A percentile compares a stretch with the other conserved stretches of the same genome.
Evolutionary conservation across 106 monocot genomes (phyloP).

Genomic region (Narthecium ossifragum): DNA sequence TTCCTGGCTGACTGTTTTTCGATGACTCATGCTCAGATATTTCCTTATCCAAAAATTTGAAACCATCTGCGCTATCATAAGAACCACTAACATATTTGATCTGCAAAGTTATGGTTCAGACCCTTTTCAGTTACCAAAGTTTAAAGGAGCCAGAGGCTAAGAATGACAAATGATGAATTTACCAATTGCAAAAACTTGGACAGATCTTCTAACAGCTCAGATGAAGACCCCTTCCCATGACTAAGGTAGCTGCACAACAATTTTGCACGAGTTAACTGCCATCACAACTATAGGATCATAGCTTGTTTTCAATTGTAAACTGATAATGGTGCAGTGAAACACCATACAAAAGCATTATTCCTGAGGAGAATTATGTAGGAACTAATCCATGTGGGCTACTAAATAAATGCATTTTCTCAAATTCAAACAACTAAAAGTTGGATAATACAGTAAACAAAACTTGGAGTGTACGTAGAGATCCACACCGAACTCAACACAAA

Average conservation of each 20-base stretch:
- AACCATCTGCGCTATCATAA: conserved; percentile 84
- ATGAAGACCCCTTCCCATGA: conserved; percentile 36
- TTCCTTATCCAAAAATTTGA: conserved; percentile 68
- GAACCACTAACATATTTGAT: conserved; percentile 97
- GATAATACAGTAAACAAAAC: too few relatives aligned
- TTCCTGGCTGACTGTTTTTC: conserved; percentile 55
- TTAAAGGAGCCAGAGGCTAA: background rate
- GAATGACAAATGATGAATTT: conserved; percentile 15
- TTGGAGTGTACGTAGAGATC: too few relatives aligned
- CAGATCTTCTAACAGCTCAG: conserved; percentile 33
- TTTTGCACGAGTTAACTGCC: background rate
- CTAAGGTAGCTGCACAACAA: conserved; percentile 56
- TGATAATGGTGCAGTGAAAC: too few relatives aligned
- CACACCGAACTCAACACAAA: too few relatives aligned
- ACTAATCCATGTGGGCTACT: too few relatives aligned
- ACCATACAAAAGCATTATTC: too few relatives aligned
- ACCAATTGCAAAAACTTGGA: conserved; percentile 77
- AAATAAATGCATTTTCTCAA: too few relatives aligned
- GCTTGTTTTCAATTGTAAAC: too few relatives aligned
- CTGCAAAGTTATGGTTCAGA: conserved; percentile 32
- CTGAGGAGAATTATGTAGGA: too few relatives aligned
- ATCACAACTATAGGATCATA: background rate
- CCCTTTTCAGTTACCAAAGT: background rate
- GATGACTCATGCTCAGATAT: conserved; percentile 69
- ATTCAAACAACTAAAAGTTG: too few relatives aligned